These are phyloP conservation scores for Alnus glutinosa DNA, from an alignment of 306 rosid genomes.

Conservation along the genomic window DNA sequence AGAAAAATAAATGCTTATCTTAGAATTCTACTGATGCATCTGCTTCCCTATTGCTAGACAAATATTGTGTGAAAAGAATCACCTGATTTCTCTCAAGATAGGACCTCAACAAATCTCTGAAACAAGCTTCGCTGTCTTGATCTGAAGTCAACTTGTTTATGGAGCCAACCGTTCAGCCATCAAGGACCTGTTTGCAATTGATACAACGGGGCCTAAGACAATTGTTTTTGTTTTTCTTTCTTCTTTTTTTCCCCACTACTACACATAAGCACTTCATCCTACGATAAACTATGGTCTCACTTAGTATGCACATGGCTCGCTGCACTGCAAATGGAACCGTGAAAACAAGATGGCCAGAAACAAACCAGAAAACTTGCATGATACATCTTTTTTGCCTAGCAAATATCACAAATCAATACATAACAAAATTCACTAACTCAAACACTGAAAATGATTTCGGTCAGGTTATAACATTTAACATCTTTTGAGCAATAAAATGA, in stretches of 20 bases:
- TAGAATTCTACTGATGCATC: background rate
- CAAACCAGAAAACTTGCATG: conserved; percentile 1
- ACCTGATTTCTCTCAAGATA: background rate
- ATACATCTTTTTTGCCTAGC: background rate
- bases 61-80: background rate
- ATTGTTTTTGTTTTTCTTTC: background rate
- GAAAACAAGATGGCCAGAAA: background rate
- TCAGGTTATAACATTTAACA: background rate
- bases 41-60: background rate
- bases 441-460: background rate
- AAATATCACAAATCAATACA: conserved; percentile 5
- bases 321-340: background rate
- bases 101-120: background rate
- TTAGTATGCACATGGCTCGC: background rate
- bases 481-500: conserved; percentile 1
- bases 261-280: background rate
- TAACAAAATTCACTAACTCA: background rate
- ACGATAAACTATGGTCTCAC: background rate
- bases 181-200: background rate
- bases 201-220: background rate
- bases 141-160: background rate
- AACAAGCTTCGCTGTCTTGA: background rate
- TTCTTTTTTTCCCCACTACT: background rate
- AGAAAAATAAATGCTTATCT: background rate
- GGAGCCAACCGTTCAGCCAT: background rate